phyloP scores from a whole-genome alignment of 2,329 filamentous ascomycete species.

The Sclerotinia borealis region DNA sequence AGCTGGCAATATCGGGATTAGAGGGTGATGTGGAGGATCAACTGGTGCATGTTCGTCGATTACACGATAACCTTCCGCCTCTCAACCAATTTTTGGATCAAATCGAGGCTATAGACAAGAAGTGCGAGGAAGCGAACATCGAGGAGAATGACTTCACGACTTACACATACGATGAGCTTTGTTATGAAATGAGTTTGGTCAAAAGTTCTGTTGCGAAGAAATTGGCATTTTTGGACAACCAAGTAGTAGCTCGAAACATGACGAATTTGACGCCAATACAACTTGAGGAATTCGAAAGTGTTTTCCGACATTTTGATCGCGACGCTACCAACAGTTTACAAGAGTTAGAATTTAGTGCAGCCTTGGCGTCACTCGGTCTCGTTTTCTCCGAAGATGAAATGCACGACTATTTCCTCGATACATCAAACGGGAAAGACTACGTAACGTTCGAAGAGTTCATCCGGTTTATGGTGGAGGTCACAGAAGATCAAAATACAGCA shows the following conservation, averaged over 20 bases:
- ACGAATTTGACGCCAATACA: slow-evolving; percentile 98
- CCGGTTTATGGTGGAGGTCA: slow-evolving; percentile 98
- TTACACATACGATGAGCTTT: slow-evolving; percentile 93
- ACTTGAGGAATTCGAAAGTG: slow-evolving; percentile 95
- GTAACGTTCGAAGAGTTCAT: slow-evolving; percentile 99
- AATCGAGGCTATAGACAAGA: slow-evolving; percentile 77
- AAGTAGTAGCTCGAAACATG: slow-evolving; percentile 97
- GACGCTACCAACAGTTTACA: slow-evolving; percentile 84
- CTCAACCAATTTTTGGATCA: slow-evolving; percentile 87
- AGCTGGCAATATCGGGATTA: slow-evolving; percentile 89
- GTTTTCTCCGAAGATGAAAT: slow-evolving; percentile 98
- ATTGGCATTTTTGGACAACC: slow-evolving; percentile 92
- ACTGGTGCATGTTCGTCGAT: slow-evolving; percentile 74
- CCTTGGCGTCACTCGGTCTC: slow-evolving; percentile 86
- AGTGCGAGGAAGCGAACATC: slow-evolving; percentile 94
- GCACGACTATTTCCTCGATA: slow-evolving; percentile 89
- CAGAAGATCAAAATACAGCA: slow-evolving; percentile 96
- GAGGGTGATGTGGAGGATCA: slow-evolving; percentile 97
- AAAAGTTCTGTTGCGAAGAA: slow-evolving; percentile 94
- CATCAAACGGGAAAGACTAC: slow-evolving; percentile 69
- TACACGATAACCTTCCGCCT: slow-evolving; percentile 79
- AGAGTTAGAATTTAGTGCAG: slow-evolving; percentile 93
- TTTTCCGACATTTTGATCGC: slow-evolving; percentile 96
- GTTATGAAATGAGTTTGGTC: slow-evolving; percentile 87
- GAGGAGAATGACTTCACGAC: slow-evolving; percentile 99